Evolutionary conservation across 2,329 filamentous ascomycete species (phyloP).

Genomic region (Colletotrichum lini): DNA sequence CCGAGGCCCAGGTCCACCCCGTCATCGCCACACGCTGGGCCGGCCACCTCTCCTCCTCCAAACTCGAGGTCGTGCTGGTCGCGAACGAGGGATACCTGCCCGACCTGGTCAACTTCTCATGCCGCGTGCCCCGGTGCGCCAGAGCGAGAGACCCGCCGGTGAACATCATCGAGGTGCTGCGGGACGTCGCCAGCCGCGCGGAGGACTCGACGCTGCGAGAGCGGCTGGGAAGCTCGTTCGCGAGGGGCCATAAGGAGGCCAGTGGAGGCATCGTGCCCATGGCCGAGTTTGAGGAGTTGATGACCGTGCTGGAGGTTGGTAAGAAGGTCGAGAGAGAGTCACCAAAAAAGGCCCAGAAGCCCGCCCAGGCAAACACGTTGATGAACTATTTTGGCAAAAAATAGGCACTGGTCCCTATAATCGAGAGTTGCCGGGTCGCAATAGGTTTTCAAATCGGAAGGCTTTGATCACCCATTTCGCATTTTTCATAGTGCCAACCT

Average conservation of each 20-base stretch:
- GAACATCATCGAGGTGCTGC: conserved; percentile 73
- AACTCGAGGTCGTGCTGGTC: conserved; percentile 74
- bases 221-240: conserved; percentile 74
- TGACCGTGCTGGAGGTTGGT: conserved; percentile 70
- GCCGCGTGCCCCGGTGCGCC: conserved; percentile 72
- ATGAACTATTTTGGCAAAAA: conserved; percentile 68
- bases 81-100: conserved; percentile 77
- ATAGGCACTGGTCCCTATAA: conserved; percentile 3
- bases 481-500: not conserved
- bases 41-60: conserved; percentile 69
- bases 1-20: conserved; percentile 74
- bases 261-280: conserved; percentile 73
- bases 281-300: conserved; percentile 76
- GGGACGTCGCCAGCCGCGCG: conserved; percentile 62
- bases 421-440: no score
- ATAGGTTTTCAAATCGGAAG: no score
- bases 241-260: conserved; percentile 76
- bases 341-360: conserved; percentile 45
- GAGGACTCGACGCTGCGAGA: conserved; percentile 57
- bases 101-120: conserved; percentile 77
- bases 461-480: no score
- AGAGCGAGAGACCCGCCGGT: conserved; percentile 67
- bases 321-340: conserved; percentile 61
- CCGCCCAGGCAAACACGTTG: conserved; percentile 68
- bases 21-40: conserved; percentile 79